These are phyloP conservation scores for Choiromyces venosus DNA, from an alignment of 495 filamentous ascomycete species.

Conservation along the genomic window DNA sequence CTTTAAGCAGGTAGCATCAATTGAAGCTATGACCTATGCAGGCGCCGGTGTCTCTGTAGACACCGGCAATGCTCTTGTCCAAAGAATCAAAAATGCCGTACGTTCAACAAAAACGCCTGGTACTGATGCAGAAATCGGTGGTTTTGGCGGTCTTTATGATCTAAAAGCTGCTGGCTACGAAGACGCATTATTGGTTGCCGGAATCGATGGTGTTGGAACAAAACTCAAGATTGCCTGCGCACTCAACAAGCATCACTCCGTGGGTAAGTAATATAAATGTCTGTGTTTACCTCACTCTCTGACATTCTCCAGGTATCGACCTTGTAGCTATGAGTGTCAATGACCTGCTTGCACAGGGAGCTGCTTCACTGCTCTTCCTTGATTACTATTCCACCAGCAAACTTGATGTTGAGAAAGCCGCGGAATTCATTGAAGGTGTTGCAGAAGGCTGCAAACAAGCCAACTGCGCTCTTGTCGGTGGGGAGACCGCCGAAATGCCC, in stretches of 20 bases:
- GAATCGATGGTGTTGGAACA: constrained; percentile 93
- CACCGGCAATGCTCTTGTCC: constrained; percentile 82
- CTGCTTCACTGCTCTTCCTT: constrained; percentile 87
- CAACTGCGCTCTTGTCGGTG: constrained; percentile 83
- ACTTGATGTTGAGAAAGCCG: constrained; percentile 69
- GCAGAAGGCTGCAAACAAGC: constrained; percentile 75
- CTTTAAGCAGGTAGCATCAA: constrained; percentile 26
- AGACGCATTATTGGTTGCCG: constrained; percentile 72
- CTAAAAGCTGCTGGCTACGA: constrained; percentile 69
- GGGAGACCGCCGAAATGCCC: constrained; percentile 97
- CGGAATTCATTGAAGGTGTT: constrained; percentile 78
- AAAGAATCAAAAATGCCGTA: constrained; percentile 79
- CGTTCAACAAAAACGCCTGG: constrained; percentile 73
- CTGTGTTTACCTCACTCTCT: neutral
- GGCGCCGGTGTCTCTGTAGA: constrained; percentile 86
- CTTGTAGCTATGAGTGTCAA: constrained; percentile 99
- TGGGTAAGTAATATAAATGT: constrained; percentile 46
- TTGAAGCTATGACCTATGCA: constrained; percentile 72
- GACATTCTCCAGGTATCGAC: constrained; percentile 58
- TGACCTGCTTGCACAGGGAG: constrained; percentile 91
- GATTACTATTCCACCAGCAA: constrained; percentile 91
- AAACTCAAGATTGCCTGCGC: constrained; percentile 92
- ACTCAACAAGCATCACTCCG: constrained; percentile 80
- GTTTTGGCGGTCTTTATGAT: constrained; percentile 87
- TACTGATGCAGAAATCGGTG: constrained; percentile 84